These are phyloP conservation scores for Podospora pseudocomata DNA, from an alignment of 495 filamentous ascomycete genomes.

Conservation along the genomic window DNA sequence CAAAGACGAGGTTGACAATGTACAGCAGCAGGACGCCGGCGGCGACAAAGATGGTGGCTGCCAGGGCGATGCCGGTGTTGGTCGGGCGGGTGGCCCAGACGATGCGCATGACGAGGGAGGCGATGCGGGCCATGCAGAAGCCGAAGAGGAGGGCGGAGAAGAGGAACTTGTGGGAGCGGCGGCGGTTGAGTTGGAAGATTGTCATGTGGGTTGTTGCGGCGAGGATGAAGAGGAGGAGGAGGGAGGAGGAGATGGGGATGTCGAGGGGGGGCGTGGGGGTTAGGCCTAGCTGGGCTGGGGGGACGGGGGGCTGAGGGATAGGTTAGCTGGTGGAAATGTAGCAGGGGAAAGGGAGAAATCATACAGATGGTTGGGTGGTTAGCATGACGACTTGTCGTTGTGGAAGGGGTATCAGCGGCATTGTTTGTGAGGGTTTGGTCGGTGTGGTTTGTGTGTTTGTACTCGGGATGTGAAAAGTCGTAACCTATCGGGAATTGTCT, in stretches of 20 bases:
- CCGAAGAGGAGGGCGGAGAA: slow-evolving; percentile 66
- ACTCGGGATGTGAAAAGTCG: too few relatives aligned
- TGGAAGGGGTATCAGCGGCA: not conserved
- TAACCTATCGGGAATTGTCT: too few relatives aligned
- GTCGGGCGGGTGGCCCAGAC: slow-evolving; percentile 47
- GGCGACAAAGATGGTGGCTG: slow-evolving; percentile 66
- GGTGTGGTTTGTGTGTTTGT: too few relatives aligned
- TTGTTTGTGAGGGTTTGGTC: too few relatives aligned
- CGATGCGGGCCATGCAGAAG: slow-evolving; percentile 72
- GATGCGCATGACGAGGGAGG: slow-evolving; percentile 62
- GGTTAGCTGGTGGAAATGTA: slow-evolving; percentile 4
- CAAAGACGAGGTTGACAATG: slow-evolving; percentile 73
- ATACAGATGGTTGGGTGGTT: not conserved
- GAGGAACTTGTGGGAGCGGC: slow-evolving; percentile 63
- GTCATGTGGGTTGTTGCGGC: slow-evolving; percentile 61
- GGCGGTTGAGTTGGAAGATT: slow-evolving; percentile 58
- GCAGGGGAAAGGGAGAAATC: not conserved
- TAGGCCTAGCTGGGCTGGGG: slow-evolving; percentile 55
- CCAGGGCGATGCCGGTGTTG: slow-evolving; percentile 59
- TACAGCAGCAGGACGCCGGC: slow-evolving; percentile 74
- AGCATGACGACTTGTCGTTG: not conserved
- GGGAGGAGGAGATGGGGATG: slow-evolving; percentile 60
- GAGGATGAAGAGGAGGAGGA: slow-evolving; percentile 60
- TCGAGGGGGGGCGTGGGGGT: slow-evolving; percentile 55
- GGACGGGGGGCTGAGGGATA: slow-evolving; percentile 21